These are phyloP conservation scores for Trichophaea hybrida DNA, from an alignment of 2,329 filamentous ascomycete genomes.

Conservation along the genomic window DNA sequence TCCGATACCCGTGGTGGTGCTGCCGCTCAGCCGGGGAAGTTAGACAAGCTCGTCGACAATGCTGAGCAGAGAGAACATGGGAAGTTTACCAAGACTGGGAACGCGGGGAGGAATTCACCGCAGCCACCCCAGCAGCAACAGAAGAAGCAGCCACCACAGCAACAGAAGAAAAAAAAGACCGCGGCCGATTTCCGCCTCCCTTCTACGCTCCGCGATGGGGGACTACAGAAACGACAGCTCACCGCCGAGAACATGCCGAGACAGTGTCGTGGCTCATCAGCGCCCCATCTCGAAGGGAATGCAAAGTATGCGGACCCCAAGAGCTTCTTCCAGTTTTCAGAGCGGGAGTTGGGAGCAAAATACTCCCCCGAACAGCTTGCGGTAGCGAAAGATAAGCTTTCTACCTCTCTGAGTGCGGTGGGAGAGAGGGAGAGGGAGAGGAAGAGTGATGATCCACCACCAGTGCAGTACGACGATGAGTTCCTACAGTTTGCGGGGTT, in stretches of 20 bases:
- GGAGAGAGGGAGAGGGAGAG: not conserved
- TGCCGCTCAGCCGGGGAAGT: not conserved
- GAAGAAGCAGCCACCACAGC: not conserved
- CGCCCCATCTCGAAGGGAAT: not conserved
- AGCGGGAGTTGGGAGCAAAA: not conserved
- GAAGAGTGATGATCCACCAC: not conserved
- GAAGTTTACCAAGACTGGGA: not conserved
- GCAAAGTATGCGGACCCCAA: not conserved
- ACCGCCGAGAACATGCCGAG: not conserved
- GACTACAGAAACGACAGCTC: not conserved
- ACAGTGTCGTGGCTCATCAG: not conserved
- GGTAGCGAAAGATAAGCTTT: not conserved
- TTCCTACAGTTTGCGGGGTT: slow-evolving; percentile 2
- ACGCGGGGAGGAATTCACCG: not conserved
- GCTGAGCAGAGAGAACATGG: not conserved
- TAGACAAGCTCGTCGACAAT: slow-evolving; percentile 1
- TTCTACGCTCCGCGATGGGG: not conserved
- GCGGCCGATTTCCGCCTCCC: not conserved
- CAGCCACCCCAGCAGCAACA: not conserved
- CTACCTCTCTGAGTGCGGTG: not conserved
- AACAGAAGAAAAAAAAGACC: not conserved
- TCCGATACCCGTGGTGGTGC: not conserved
- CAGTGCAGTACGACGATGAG: slow-evolving; percentile 3
- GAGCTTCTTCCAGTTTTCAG: slow-evolving; percentile 1
- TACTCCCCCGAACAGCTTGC: not conserved